phyloP scores from a whole-genome alignment of 1,139 yeast species.

The Citeromyces siamensis region DNA sequence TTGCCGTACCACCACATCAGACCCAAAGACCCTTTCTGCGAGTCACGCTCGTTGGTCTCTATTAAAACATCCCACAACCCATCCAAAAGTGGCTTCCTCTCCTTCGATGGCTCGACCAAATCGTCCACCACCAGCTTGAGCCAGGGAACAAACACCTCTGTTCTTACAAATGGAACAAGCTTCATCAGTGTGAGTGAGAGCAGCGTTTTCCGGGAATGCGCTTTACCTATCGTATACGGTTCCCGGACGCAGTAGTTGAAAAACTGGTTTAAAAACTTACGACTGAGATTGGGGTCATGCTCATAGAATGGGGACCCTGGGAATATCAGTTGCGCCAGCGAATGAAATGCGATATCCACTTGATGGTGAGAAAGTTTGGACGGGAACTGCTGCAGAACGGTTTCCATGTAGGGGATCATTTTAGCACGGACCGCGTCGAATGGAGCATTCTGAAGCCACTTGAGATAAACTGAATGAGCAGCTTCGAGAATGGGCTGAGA shows the following conservation, averaged over 20 bases:
- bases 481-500: slow-evolving; percentile 38
- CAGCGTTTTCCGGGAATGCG: slow-evolving; percentile 41
- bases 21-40: slow-evolving; percentile 49
- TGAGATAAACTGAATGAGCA: slow-evolving; percentile 54
- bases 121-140: slow-evolving; percentile 27
- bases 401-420: slow-evolving; percentile 22
- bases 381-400: slow-evolving; percentile 43
- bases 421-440: slow-evolving; percentile 11
- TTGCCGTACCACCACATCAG: slow-evolving; percentile 41
- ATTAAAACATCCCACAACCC: slow-evolving; percentile 25
- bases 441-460: slow-evolving; percentile 21
- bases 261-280: slow-evolving; percentile 29
- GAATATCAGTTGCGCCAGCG: slow-evolving; percentile 39
- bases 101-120: slow-evolving; percentile 21
- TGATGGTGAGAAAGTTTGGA: slow-evolving; percentile 40
- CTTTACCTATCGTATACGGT: slow-evolving; percentile 23
- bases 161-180: slow-evolving; percentile 42
- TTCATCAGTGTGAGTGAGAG: slow-evolving; percentile 33
- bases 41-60: slow-evolving; percentile 34
- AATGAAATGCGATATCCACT: slow-evolving; percentile 43
- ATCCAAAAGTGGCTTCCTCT: slow-evolving; percentile 21
- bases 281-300: slow-evolving; percentile 16
- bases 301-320: slow-evolving; percentile 26
- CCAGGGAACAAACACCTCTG: slow-evolving; percentile 32
- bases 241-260: slow-evolving; percentile 22